Conservation (phyloP, 208 protist genomes). For the Trypanosoma avium region DNA sequence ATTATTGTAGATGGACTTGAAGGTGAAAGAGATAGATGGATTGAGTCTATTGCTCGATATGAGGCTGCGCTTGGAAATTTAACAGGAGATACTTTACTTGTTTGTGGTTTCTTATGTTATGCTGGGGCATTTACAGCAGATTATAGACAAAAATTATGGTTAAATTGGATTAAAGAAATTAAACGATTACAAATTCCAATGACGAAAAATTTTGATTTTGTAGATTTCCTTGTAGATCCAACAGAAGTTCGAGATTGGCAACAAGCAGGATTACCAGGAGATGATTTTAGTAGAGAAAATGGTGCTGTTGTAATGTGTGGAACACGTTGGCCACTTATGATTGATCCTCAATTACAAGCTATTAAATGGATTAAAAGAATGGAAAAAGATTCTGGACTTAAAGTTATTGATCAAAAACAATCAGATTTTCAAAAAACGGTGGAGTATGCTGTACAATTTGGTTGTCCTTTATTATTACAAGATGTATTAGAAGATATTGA, state of each 20-base stretch:
- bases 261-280: slow-evolving; percentile 95
- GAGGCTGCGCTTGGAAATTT: slow-evolving; percentile 90
- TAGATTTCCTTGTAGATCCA: slow-evolving; percentile 94
- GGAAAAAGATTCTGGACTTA: slow-evolving; percentile 92
- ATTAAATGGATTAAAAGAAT: slow-evolving; percentile 99
- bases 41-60: slow-evolving; percentile 91
- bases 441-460: slow-evolving; percentile 97
- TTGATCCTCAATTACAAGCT: slow-evolving; percentile 99
- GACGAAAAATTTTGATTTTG: slow-evolving; percentile 89
- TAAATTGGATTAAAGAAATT: slow-evolving; percentile 92
- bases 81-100: slow-evolving; percentile 96
- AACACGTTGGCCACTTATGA: slow-evolving; percentile 97
- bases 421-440: slow-evolving; percentile 95
- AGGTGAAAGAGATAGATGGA: slow-evolving; percentile 97
- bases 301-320: slow-evolving; percentile 96
- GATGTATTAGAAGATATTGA: slow-evolving; percentile 98
- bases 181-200: slow-evolving; percentile 81
- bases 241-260: slow-evolving; percentile 97
- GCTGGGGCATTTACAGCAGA: slow-evolving; percentile 96
- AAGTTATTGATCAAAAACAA: slow-evolving; percentile 95
- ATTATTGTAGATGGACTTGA: slow-evolving; percentile 97
- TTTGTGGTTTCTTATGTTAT: slow-evolving; percentile 97
- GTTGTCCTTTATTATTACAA: slow-evolving; percentile 96
- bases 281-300: slow-evolving; percentile 97
- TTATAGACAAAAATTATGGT: slow-evolving; percentile 92